Conservation (phyloP, 352 stramenopile genomes). For the Phytopythium sindhum region DNA sequence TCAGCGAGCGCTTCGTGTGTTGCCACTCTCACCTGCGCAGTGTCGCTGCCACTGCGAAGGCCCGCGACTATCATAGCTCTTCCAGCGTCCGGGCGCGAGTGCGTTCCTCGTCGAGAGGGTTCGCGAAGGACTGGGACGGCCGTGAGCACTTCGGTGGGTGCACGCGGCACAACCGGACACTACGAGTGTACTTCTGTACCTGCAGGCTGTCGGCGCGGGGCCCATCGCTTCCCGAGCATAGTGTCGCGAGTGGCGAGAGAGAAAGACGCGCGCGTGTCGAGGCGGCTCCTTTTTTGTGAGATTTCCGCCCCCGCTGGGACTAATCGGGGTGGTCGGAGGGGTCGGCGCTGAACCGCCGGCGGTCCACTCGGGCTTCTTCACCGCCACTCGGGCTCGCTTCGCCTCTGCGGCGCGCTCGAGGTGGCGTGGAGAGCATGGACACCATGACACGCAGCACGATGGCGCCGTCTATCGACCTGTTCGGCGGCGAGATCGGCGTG, state of each 20-base stretch:
- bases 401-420: neutral
- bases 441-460: neutral
- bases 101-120: too few species aligned
- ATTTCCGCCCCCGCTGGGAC: neutral
- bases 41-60: too few species aligned
- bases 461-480: constrained; percentile 12
- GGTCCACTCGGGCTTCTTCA: neutral
- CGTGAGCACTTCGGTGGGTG: neutral
- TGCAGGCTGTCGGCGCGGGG: neutral
- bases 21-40: too few species aligned
- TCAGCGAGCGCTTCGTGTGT: too few species aligned
- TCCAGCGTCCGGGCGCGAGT: neutral
- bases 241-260: neutral
- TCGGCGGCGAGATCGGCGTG: constrained; percentile 58
- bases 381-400: neutral
- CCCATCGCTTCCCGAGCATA: constrained; percentile 5
- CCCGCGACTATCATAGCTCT: neutral
- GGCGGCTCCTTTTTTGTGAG: neutral
- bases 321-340: neutral
- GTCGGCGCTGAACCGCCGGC: neutral
- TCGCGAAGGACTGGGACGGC: neutral
- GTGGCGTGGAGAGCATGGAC: neutral
- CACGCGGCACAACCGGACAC: too few species aligned
- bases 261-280: neutral
- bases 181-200: too few species aligned